These are phyloP conservation scores for Euphrasia arctica DNA, from an alignment of 305 asterid genomes.

Conservation along the genomic window DNA sequence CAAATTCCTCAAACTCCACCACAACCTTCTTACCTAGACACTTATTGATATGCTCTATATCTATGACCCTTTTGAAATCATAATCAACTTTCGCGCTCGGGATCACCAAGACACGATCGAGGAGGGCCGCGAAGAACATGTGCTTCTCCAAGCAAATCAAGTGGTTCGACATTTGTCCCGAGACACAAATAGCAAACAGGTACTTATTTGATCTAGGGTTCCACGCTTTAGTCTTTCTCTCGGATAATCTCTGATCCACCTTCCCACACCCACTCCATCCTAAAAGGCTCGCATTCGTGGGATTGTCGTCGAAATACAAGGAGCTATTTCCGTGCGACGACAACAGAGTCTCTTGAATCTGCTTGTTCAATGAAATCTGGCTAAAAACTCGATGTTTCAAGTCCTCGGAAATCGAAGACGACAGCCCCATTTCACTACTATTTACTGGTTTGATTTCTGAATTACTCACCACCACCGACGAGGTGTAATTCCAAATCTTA, in stretches of 20 bases:
- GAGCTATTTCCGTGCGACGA: slow-evolving; percentile 54
- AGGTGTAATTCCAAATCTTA: slow-evolving; percentile 58
- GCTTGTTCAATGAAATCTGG: slow-evolving; percentile 71
- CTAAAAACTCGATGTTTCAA: slow-evolving; percentile 52
- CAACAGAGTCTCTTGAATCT: slow-evolving; percentile 64
- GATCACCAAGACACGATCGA: slow-evolving; percentile 72
- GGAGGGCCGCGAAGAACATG: slow-evolving; percentile 87
- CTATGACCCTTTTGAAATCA: slow-evolving; percentile 67
- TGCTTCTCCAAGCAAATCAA: slow-evolving; percentile 95
- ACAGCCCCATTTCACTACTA: slow-evolving; percentile 6
- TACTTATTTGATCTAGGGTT: slow-evolving; percentile 74
- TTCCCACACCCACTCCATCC: slow-evolving; percentile 53
- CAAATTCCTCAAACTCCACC: slow-evolving; percentile 78
- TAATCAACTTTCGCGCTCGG: slow-evolving; percentile 86
- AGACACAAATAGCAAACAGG: slow-evolving; percentile 80
- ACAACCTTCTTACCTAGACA: slow-evolving; percentile 82
- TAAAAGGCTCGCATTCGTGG: slow-evolving; percentile 40
- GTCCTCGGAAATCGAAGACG: slow-evolving; percentile 29
- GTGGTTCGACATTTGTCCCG: slow-evolving; percentile 98
- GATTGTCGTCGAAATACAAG: slow-evolving; percentile 36
- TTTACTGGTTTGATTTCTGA: slow-evolving; percentile 24
- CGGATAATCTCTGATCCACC: slow-evolving; percentile 60
- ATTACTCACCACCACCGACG: slow-evolving; percentile 27
- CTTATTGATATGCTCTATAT: slow-evolving; percentile 74
- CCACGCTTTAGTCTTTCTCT: slow-evolving; percentile 79